Evolutionary conservation across 495 filamentous ascomycete genomes (phyloP), one percentile per base, ranked within the genome.

Genomic region (Paragyromitra xinjiangensis): DNA sequence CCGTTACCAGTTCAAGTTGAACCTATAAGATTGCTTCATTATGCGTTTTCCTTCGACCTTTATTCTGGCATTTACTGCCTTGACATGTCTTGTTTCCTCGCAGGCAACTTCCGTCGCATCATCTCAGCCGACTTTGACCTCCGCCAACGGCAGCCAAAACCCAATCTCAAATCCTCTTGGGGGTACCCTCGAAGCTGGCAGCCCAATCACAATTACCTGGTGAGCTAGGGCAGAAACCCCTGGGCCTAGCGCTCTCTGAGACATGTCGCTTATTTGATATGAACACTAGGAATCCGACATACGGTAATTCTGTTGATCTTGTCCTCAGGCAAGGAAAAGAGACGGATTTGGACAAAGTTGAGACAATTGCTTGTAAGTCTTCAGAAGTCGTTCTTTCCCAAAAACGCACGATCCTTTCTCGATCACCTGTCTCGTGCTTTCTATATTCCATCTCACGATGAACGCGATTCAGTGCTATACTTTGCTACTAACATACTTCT

Each of bases 131-230:
- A 53, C 66, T 37, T 66, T 81, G 12, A 64, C 64, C 22, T 64
- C 81, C 2, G 44, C 77, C 11, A 34, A 22, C 9, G 71, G 71
- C 9, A 63, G 34, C 16, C 55, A 68, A 3, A 91, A 91, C 77
- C 83, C 88, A 40, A 91, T 91, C 84, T 88, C 84, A 29, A 84
- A 85, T 74, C 87, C 89, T 12, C 42, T 66, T 8, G 82, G 75
- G 29, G 86, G 86, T 48, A 69, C 76, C 19, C 85, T 90, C 79
- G 84, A 83, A 3, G 86, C 87, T 24, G 90, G 90, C 14, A 37
- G 85, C 71, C 63, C 86, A 1, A 85, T 86, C 42, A 87, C 86
- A 19, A 80, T 92, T 56, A 86, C 69, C 34, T 92, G 90, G 90
- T 80, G 24, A 48, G 77, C 53, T 48, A 6, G 29, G 9, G 12